Evolutionary conservation across 176 grass and related monocot species (phyloP).

Genomic region (Musa schizocarpa): DNA sequence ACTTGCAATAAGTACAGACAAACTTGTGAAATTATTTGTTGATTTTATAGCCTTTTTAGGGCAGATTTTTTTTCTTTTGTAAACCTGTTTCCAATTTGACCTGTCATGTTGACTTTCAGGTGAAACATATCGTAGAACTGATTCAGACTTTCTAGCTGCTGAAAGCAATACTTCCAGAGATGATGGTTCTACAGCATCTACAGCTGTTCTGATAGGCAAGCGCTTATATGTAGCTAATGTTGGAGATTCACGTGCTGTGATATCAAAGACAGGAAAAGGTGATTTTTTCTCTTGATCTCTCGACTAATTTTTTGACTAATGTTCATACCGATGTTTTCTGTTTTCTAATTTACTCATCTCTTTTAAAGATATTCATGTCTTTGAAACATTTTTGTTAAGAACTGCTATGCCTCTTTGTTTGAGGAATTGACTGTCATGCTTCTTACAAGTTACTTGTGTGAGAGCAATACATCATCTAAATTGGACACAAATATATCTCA

Average conservation of each 20-base stretch:
- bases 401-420: too few relatives aligned
- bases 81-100: neutral
- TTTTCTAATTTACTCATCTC: too few relatives aligned
- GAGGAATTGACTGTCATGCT: too few relatives aligned
- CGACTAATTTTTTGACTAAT: neutral
- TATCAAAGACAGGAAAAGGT: conserved; percentile 89
- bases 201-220: conserved; percentile 65
- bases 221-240: conserved; percentile 83
- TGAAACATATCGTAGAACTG: conserved; percentile 65
- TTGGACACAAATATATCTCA: too few relatives aligned
- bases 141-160: conserved; percentile 57
- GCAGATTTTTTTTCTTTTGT: too few relatives aligned
- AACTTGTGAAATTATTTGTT: conserved; percentile 9
- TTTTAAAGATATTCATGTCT: too few relatives aligned
- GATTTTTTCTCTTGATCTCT: neutral
- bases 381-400: too few relatives aligned
- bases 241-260: conserved; percentile 79
- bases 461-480: too few relatives aligned
- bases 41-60: neutral
- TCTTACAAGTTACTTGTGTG: too few relatives aligned
- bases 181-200: conserved; percentile 76
- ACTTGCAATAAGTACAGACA: conserved; percentile 62
- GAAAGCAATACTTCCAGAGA: conserved; percentile 72
- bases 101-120: conserved; percentile 40
- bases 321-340: neutral